Base-by-base conservation (phyloP, 192 early-diverging fungal species). In the Allomyces macrogynus region DNA sequence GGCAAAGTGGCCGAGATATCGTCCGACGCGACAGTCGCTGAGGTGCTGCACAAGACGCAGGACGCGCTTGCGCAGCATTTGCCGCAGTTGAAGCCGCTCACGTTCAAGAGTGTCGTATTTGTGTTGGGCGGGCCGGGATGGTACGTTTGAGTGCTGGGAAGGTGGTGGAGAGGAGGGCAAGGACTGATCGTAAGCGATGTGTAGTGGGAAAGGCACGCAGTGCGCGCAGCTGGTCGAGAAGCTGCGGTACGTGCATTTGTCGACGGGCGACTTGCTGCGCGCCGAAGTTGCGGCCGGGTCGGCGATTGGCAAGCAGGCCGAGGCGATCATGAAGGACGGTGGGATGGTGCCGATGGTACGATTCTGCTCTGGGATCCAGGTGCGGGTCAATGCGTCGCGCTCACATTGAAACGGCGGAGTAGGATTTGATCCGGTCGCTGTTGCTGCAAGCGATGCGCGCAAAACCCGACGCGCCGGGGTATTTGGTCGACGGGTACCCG, bases 191-290 rank as follows among this genome's bases (percentile, higher is more conserved):
- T 27, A 4, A 27, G 26, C 26, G 26, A 27, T 27, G 1, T 54
- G 44, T 25, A 25, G 40, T 0, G 43, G 40, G 4, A 64, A 69
- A 76, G 82, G 83, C 4, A 84, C 82, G 18, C 77, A 84, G 61
- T 85, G 83, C 64, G 76, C 64, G 23, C 61, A 70, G 43, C 68
- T 85, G 0, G 77, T 73, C 22, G 67, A 79, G 24, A 43, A 64
- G 23, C 67, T 77, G 18, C 61, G 67, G 9, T 81, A 73, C 63
- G 71, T 69, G 4, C 82, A 85, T 57, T 44, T 86, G 20, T 84
- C 81, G 7, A 76, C 78, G 12, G 83, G 82, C 18, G 83, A 85
- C 68, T 65, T 85, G 60, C 70, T 85, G 18, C 71, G 83, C 20
- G 78, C 75, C 25, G 83, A 85, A 65, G 72, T 76, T 2, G 68